Evolutionary conservation across 2,329 filamentous ascomycete species (phyloP).

Genomic region (Dactylellina leptospora): DNA sequence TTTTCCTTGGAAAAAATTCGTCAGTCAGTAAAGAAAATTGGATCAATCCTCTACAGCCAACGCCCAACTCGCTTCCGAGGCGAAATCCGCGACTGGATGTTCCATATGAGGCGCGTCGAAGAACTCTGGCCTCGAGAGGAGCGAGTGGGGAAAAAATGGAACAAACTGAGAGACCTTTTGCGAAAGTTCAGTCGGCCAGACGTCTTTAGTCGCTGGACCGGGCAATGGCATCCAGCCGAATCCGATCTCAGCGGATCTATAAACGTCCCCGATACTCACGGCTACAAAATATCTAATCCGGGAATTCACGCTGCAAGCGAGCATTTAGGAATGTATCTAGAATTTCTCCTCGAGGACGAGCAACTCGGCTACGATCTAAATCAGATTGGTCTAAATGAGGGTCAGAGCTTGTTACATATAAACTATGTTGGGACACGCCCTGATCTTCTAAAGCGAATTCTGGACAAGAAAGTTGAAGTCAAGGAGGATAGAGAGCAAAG

Average conservation of each 20-base stretch:
- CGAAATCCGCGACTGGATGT: constrained; percentile 1
- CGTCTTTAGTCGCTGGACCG: constrained; percentile 7
- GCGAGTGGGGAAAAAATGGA: constrained; percentile 23
- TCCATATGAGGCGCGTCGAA: constrained; percentile 1
- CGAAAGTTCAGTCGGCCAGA: constrained; percentile 7
- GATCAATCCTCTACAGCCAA: not conserved
- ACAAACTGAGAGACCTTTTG: constrained; percentile 11
- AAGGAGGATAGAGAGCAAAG: no score
- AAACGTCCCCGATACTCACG: not conserved
- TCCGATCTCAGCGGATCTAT: not conserved
- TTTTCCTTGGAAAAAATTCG: no score
- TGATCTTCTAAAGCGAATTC: no score
- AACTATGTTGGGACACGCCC: no score
- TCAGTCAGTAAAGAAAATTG: no score
- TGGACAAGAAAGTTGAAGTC: no score
- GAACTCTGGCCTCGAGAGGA: not conserved
- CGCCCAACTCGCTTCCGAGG: not conserved
- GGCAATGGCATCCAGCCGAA: not conserved
- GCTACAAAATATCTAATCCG: not conserved
- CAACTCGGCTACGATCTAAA: constrained; percentile 19
- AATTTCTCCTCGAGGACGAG: constrained; percentile 10
- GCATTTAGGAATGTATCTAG: constrained; percentile 17
- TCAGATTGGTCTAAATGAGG: no score
- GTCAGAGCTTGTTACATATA: no score
- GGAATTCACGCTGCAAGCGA: not conserved